A percentile compares a stretch with the other conserved stretches of the same genome.
phyloP scores from a whole-genome alignment of 345 rosid species.

The Barbarea vulgaris region DNA sequence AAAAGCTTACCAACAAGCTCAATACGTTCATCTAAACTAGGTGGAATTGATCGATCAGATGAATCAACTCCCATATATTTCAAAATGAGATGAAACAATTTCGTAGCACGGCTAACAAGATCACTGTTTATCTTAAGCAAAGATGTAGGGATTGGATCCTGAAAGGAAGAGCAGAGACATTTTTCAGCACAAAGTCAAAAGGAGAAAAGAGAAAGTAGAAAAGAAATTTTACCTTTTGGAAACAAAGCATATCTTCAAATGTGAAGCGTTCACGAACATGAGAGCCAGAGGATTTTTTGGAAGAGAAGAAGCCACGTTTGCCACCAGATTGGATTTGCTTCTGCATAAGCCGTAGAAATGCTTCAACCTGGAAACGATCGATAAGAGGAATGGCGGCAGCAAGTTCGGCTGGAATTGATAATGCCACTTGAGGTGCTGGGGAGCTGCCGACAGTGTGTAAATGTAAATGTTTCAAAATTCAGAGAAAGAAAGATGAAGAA shows the following conservation, averaged over 20 bases:
- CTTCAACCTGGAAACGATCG: constrained; percentile 97
- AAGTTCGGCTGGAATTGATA: constrained; percentile 81
- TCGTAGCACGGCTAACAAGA: constrained; percentile 80
- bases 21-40: constrained; percentile 82
- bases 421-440: constrained; percentile 47
- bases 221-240: constrained; percentile 92
- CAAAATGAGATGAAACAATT: constrained; percentile 78
- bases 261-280: constrained; percentile 83
- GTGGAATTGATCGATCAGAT: constrained; percentile 66
- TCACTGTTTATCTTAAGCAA: constrained; percentile 83
- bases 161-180: constrained; percentile 35
- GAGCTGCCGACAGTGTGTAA: constrained; percentile 29
- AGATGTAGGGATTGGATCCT: constrained; percentile 98
- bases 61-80: constrained; percentile 96
- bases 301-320: constrained; percentile 80
- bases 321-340: constrained; percentile 91
- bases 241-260: constrained; percentile 95
- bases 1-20: constrained; percentile 85
- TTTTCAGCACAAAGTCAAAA: constrained; percentile 1
- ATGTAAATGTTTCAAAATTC: constrained; percentile 11
- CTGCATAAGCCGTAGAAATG: constrained; percentile 89
- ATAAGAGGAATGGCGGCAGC: constrained; percentile 93
- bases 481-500: neutral
- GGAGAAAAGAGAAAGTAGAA: neutral
- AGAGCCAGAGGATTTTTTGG: constrained; percentile 70